A percentile compares a stretch with the other conserved stretches of the same genome.
phyloP scores from a whole-genome alignment of 768 basidiomycete genomes.

The Pisolithus tinctorius region DNA sequence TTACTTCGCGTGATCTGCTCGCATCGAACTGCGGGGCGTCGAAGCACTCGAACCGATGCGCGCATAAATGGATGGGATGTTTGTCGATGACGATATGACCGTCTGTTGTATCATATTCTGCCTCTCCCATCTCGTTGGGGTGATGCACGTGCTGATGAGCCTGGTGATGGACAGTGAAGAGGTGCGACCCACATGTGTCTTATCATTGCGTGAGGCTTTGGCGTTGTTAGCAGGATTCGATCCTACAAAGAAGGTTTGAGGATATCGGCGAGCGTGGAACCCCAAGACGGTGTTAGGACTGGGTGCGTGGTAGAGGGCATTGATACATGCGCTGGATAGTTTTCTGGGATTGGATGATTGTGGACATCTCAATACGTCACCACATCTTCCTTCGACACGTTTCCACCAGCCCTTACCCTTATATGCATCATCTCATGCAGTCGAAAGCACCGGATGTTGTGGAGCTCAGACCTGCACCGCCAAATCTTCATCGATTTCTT shows the following conservation, averaged over 20 bases:
- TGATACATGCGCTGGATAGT: conserved; percentile 64
- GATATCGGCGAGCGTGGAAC: conserved; percentile 29
- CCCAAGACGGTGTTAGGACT: conserved; percentile 18
- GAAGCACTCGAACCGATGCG: background rate
- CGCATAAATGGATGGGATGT: background rate
- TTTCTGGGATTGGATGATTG: conserved; percentile 26
- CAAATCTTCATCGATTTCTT: too few species aligned
- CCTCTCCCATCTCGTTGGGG: conserved; percentile 47
- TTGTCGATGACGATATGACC: conserved; percentile 59
- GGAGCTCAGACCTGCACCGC: too few species aligned
- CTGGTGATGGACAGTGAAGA: too few species aligned
- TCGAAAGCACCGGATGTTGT: too few species aligned
- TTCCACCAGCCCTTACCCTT: too few species aligned
- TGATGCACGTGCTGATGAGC: too few species aligned
- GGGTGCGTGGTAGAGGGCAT: conserved; percentile 49
- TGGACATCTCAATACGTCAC: too few species aligned
- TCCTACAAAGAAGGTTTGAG: too few species aligned
- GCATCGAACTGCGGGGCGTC: background rate
- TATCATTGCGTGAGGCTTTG: too few species aligned
- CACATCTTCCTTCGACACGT: conserved; percentile 11
- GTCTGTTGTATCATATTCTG: conserved; percentile 57
- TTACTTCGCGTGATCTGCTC: conserved; percentile 74
- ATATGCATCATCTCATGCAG: too few species aligned
- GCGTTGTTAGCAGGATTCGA: too few species aligned
- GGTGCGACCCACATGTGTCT: too few species aligned